phyloP scores from a whole-genome alignment of 441 rosid genomes.

The Brassica balearica region DNA sequence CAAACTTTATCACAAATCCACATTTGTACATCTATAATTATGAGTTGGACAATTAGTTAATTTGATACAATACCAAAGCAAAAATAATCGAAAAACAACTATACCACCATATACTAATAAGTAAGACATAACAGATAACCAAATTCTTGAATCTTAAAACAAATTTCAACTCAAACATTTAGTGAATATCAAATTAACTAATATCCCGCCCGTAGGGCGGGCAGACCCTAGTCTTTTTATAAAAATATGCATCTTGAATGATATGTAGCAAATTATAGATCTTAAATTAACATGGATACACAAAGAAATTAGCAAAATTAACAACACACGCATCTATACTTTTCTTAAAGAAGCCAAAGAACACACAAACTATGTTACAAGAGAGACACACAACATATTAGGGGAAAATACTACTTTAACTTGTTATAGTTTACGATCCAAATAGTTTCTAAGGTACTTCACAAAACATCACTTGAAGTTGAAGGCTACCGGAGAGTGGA shows the following conservation, averaged over 20 bases:
- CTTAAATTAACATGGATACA: not conserved
- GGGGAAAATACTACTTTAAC: not conserved
- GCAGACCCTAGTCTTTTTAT: not conserved
- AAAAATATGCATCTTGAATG: not conserved
- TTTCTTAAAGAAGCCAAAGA: not conserved
- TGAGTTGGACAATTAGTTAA: too few relatives aligned
- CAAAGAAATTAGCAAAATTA: not conserved
- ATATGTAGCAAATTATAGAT: not conserved
- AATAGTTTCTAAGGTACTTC: not conserved
- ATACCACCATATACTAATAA: too few relatives aligned
- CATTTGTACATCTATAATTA: too few relatives aligned
- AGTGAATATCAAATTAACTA: too few relatives aligned
- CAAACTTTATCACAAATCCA: too few relatives aligned
- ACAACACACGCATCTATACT: conserved; percentile 2
- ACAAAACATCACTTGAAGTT: not conserved
- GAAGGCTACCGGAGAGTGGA: conserved; percentile 23
- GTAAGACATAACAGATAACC: too few relatives aligned
- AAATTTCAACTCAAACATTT: too few relatives aligned
- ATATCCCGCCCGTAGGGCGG: too few relatives aligned
- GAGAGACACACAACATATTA: not conserved
- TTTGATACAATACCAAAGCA: too few relatives aligned
- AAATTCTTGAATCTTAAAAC: too few relatives aligned
- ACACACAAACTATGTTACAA: conserved; percentile 1
- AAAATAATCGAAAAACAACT: too few relatives aligned
- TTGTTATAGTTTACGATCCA: conserved; percentile 2